phyloP scores from a whole-genome alignment of 768 basidiomycete species.

The Russula abietina region DNA sequence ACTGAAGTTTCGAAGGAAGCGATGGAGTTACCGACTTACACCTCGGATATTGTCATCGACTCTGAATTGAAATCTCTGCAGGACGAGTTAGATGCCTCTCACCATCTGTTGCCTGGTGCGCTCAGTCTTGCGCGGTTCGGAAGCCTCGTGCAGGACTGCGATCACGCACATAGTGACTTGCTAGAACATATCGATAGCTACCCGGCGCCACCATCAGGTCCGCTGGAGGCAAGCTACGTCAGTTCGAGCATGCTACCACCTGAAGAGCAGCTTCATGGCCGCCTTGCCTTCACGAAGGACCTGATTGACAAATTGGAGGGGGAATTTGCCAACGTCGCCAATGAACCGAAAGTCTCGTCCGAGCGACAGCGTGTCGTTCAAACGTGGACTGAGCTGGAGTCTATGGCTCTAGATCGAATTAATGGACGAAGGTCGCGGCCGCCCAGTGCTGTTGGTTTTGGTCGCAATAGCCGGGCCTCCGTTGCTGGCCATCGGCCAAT shows the following conservation, averaged over 20 bases:
- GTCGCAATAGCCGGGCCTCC: conserved; percentile 52
- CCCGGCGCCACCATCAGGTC: conserved; percentile 51
- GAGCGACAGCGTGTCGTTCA: conserved; percentile 68
- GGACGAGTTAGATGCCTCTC: conserved; percentile 50
- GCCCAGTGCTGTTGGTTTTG: conserved; percentile 58
- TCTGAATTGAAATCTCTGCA: conserved; percentile 58
- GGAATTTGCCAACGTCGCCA: conserved; percentile 38
- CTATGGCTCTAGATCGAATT: conserved; percentile 71
- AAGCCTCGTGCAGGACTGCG: conserved; percentile 48
- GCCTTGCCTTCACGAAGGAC: conserved; percentile 57
- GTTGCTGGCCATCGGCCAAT: conserved; percentile 25
- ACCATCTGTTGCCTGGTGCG: conserved; percentile 45
- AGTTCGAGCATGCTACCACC: conserved; percentile 42
- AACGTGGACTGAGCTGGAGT: conserved; percentile 74
- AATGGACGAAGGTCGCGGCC: conserved; percentile 58
- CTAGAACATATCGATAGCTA: conserved; percentile 84
- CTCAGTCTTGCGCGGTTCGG: conserved; percentile 51
- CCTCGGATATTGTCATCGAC: conserved; percentile 38
- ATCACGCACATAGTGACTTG: conserved; percentile 75
- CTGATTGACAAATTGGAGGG: conserved; percentile 44
- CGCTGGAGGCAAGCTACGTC: conserved; percentile 46
- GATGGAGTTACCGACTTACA: conserved; percentile 40
- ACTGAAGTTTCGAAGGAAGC: conserved; percentile 41
- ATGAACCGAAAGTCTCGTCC: conserved; percentile 54
- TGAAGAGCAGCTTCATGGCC: conserved; percentile 59